Conservation (phyloP, 1,139 yeast genomes). For the Taphrina deformans region DNA sequence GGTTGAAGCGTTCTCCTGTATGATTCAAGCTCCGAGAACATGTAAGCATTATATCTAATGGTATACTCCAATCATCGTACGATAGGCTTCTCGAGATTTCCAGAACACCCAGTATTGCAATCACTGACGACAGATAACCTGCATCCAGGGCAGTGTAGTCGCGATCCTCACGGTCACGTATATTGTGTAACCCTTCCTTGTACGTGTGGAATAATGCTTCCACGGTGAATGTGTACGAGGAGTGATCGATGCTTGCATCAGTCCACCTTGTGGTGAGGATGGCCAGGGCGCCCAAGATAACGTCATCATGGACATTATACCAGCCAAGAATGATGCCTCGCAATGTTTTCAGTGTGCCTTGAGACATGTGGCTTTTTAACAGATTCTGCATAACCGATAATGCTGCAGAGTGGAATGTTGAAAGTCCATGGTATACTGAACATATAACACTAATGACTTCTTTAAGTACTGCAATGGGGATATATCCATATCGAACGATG, state of each 20-base stretch:
- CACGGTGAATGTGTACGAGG: slow-evolving; percentile 4
- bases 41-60: slow-evolving; percentile 23
- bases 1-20: background rate
- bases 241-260: background rate
- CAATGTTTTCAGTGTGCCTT: slow-evolving; percentile 36
- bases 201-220: slow-evolving; percentile 6
- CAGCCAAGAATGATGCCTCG: slow-evolving; percentile 26
- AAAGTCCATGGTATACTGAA: slow-evolving; percentile 51
- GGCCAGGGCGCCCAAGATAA: slow-evolving; percentile 27
- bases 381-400: slow-evolving; percentile 49
- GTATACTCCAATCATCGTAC: slow-evolving; percentile 34
- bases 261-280: slow-evolving; percentile 7
- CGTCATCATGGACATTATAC: slow-evolving; percentile 27
- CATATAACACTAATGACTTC: slow-evolving; percentile 54
- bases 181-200: background rate
- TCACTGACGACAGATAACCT: slow-evolving; percentile 10
- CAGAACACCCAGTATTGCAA: background rate
- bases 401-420: slow-evolving; percentile 48
- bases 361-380: slow-evolving; percentile 47
- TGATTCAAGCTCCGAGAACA: slow-evolving; percentile 17
- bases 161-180: slow-evolving; percentile 4
- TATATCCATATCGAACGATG: slow-evolving; percentile 52
- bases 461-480: slow-evolving; percentile 51
- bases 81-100: background rate
- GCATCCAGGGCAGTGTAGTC: slow-evolving; percentile 9